Evolutionary conservation across 2,329 filamentous ascomycete species (phyloP).

Genomic region (Fusarium burgessii): DNA sequence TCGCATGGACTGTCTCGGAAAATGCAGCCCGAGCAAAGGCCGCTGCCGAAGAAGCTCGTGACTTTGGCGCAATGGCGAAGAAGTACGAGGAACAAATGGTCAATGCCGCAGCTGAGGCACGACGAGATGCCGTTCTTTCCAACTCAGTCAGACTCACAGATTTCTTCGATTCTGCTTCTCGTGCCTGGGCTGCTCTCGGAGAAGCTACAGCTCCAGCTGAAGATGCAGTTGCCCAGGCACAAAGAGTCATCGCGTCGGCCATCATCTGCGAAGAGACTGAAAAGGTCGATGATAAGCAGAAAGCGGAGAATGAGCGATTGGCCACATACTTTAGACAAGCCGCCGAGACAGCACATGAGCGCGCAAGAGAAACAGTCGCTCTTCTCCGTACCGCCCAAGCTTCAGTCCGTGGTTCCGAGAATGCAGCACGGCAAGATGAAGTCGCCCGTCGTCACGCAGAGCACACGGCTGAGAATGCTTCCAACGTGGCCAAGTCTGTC

Average conservation of each 20-base stretch:
- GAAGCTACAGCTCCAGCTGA: constrained; percentile 31
- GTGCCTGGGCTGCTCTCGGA: constrained; percentile 24
- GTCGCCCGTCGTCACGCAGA: constrained; percentile 7
- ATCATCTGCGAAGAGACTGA: constrained; percentile 25
- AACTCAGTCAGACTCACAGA: constrained; percentile 7
- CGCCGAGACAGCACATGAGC: constrained; percentile 24
- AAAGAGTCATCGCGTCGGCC: constrained; percentile 20
- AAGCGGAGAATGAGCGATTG: constrained; percentile 11
- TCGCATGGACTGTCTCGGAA: constrained; percentile 3
- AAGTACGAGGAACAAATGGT: constrained; percentile 32
- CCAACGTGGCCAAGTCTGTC: neutral
- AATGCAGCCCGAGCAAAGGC: constrained; percentile 22
- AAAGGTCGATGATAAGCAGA: constrained; percentile 26
- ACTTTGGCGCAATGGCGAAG: constrained; percentile 10
- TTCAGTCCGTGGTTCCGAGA: constrained; percentile 16
- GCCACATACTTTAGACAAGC: constrained; percentile 26
- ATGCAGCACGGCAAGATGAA: constrained; percentile 19
- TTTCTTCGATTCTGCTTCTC: constrained; percentile 27
- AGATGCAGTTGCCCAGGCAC: constrained; percentile 25
- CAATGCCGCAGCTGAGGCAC: neutral
- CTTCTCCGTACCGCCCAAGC: constrained; percentile 25
- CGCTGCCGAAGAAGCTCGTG: constrained; percentile 13
- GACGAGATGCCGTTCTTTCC: constrained; percentile 16
- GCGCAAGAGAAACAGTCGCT: constrained; percentile 22
- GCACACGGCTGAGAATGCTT: constrained; percentile 7